Base-by-base conservation (phyloP, 2,329 filamentous ascomycete species). In the Nigrospora sphaerica region DNA sequence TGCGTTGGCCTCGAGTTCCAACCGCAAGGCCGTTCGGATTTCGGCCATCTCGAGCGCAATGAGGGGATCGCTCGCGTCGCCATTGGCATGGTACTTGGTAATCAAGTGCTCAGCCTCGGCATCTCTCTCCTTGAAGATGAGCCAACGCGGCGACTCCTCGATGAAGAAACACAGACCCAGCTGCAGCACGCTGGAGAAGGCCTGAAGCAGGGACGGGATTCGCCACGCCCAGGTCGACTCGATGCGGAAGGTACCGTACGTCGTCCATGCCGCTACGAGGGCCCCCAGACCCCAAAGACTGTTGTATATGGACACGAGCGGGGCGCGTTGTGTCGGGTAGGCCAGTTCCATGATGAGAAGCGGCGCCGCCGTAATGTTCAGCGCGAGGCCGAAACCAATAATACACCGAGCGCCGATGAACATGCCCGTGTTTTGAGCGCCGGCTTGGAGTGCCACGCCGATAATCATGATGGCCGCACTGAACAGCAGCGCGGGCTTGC, bases 61-160 rank as follows among this genome's bases (percentile, higher is more conserved):
- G 16, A 71, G 33, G 16, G 54, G 51, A 40, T 49, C 43, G 14
- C 45, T 19, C 17, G 43, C 49, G 38, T 52, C 17, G 32, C 43
- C 36, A 23, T 40, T 28, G 31, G 66, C 66, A 49, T 71, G 68
- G 59, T 48, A 48, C 35, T 48, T 37, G 12, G 44, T 33, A 13
- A 72, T 46, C 1, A 60, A 52, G 14, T 57, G 48, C 18, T 57
- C 54, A 2, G 70, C 70, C 12, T 64, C 62, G 2, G 64, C 60
- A n/a, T 57, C 46, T n/a, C 62, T 58, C 4, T 62, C 65, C 18
- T 64, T 61, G 9, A 66, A 59, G 4, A 71, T 60, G 4, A 71
- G 62, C 64, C 67, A 74, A 47, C 71, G 71, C 1, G 72, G 71
- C 2, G 66, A 70, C 52, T 75, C 72, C 0, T 71, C 71, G 4